Percentiles rank a stretch among this genome's conserved stretches.
Conservation (phyloP, 441 rosid species). For the Breynia disticha region DNA sequence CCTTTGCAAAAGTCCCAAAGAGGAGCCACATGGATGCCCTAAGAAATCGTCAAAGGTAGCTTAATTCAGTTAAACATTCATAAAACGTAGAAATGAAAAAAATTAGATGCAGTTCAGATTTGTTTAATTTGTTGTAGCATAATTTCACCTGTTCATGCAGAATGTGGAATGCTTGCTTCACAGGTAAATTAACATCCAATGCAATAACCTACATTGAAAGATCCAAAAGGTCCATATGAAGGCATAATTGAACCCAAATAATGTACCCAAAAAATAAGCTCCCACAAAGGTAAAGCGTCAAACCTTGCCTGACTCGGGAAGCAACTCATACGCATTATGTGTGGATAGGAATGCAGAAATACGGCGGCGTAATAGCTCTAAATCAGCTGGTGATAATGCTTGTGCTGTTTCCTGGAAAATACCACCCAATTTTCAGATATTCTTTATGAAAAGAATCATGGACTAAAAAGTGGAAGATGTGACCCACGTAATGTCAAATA, state of each 20-base stretch:
- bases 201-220: conserved; percentile 39
- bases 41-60: conserved; percentile 9
- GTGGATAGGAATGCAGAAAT: conserved; percentile 39
- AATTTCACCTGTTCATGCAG: conserved; percentile 51
- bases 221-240: neutral
- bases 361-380: conserved; percentile 42
- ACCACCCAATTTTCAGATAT: conserved; percentile 5
- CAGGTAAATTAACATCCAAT: conserved; percentile 53
- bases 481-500: neutral
- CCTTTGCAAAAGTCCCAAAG: conserved; percentile 51
- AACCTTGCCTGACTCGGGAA: conserved; percentile 81
- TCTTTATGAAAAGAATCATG: neutral
- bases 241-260: conserved; percentile 1
- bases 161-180: conserved; percentile 62
- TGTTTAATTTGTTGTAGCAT: neutral
- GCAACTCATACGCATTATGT: conserved; percentile 57
- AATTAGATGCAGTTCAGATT: neutral
- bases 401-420: conserved; percentile 21
- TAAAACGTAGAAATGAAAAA: neutral
- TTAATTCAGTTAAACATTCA: neutral
- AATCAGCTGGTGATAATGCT: conserved; percentile 33
- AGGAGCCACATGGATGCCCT: conserved; percentile 59
- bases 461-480: neutral
- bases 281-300: conserved; percentile 26
- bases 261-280: conserved; percentile 8